Base-by-base conservation (phyloP, 108 stramenopile species). In the Parietichytrium sp. region DNA sequence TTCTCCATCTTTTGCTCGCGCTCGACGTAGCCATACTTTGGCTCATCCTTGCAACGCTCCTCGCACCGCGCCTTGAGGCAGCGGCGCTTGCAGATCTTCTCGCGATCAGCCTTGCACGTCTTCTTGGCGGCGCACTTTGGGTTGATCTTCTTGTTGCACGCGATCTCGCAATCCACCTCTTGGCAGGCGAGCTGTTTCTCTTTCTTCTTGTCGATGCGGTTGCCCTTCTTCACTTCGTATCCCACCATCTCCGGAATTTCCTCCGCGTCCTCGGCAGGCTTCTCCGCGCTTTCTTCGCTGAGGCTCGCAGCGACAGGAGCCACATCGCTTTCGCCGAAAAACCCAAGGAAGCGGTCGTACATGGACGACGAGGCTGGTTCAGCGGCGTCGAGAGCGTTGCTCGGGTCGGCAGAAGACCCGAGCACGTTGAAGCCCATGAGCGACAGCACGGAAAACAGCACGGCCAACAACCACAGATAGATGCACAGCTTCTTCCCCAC, bases 11-110 rank as follows among this genome's bases (percentile, higher is more conserved):
- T 72, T 27, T 72, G 61, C 42, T 72, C 61, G 42, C 61, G 61
- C 42, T 72, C 61, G 61, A 72, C 61, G 20, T 72, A 72, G 42
- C 61, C 61, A 25, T 72, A 72, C 38, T 72, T 33, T n/a, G 61
- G 61, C 61, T 72, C 61, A 2, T 72, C 61, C 33, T 72, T 72
- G 61, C 61, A 72, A 25, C 61, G 61, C 42, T 72, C 61, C 3
- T 72, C 61, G 42, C 61, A 72, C 38, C 61, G 61, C 36, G 61
- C 61, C 61, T 72, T 72, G 38, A 72, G 36, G 61, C 61, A 72
- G 61, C 61, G 61, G 10, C 45, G 36, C 10, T 42, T 33, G 3
- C 61, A 72, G 2, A 72, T 45, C 3, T 72, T 72, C 20, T 72
- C 61, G 20, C 61, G 61, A 20, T 72, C 61, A 15, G 61, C 20